Evolutionary conservation across 345 rosid genomes (phyloP), one percentile per base, ranked within the genome.

Genomic region (Microthlaspi erraticum): DNA sequence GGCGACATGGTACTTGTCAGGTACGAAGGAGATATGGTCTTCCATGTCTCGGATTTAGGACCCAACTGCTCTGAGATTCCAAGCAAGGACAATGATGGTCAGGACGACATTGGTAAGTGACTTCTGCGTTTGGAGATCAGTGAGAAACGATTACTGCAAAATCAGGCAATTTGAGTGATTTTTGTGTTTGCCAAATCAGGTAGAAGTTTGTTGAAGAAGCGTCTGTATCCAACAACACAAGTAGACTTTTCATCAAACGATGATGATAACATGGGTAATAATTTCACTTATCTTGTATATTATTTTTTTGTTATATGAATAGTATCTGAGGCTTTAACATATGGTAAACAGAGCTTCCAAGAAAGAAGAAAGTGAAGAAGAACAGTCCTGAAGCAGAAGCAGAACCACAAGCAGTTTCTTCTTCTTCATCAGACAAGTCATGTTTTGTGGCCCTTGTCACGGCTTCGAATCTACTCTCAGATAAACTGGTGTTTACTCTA

Each of bases 1-100:
- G 60, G 77, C 3, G 59, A 73, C 3, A 37, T 73, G 4, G 7
- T 65, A 0, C 1, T 56, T 56, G 3, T 73, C 10, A 64, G 44
- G 31, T 39, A 36, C 26, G 26, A 64, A 38, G 60, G 59, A 65
- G 52, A 73, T 12, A 26, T 38, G 43, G 48, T 73, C n/a, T 56
- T 73, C 3, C 58, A 46, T 39, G 37, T 64, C 3, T 43, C 66
- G 0, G 34, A 31, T 10, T 64, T 73, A 14, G 44, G 66, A 46
- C 59, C 52, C 4, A 56, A 5, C 55, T 44, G 26, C 44, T 42
- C 26, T 23, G 26, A 23, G 26, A 23, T 23, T 23, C 2, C 26
- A 23, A 23, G 26, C 26, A 23, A 23, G 3, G 26, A 23, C 26
- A 23, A 23, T 23, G 26, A 23, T 23, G 26, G 26, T 72, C 2